phyloP scores from a whole-genome alignment of 257 asterid species.

The Ligustrum vulgare region DNA sequence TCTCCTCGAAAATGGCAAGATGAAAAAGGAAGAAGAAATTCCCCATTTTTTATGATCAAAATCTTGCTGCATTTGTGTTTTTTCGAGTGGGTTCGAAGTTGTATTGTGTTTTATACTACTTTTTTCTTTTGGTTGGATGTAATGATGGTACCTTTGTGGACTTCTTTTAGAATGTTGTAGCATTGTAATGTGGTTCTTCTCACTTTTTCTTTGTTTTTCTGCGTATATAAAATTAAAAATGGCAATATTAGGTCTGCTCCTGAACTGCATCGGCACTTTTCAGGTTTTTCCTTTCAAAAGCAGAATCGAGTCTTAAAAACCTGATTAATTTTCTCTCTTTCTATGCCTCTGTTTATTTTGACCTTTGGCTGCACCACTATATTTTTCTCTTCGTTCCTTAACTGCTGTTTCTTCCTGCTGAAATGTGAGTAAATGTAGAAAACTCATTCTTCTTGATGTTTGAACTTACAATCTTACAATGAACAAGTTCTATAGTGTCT shows the following conservation, averaged over 20 bases:
- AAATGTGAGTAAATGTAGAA: background rate
- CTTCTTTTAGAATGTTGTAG: slow-evolving; percentile 39
- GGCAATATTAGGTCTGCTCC: background rate
- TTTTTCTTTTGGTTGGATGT: slow-evolving; percentile 22
- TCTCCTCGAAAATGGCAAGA: slow-evolving; percentile 36
- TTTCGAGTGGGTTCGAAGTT: background rate
- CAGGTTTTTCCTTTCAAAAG: slow-evolving; percentile 27
- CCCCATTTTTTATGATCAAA: slow-evolving; percentile 16
- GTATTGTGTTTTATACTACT: background rate
- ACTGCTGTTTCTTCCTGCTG: no score
- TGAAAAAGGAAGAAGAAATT: background rate
- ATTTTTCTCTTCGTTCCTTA: background rate
- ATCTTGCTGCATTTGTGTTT: slow-evolving; percentile 8
- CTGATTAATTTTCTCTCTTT: slow-evolving; percentile 11
- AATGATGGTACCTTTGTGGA: slow-evolving; percentile 39
- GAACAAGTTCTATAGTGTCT: slow-evolving; percentile 12
- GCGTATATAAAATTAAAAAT: slow-evolving; percentile 7
- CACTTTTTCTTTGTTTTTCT: background rate
- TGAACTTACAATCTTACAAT: slow-evolving; percentile 18
- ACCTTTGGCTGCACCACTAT: slow-evolving; percentile 12
- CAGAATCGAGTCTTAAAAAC: slow-evolving; percentile 29
- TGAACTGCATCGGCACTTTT: slow-evolving; percentile 22
- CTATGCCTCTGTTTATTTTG: slow-evolving; percentile 21
- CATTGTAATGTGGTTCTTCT: background rate
- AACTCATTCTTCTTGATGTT: slow-evolving; percentile 5